Conservation (phyloP, 768 basidiomycete genomes). For the Punctularia strigosozonata region DNA sequence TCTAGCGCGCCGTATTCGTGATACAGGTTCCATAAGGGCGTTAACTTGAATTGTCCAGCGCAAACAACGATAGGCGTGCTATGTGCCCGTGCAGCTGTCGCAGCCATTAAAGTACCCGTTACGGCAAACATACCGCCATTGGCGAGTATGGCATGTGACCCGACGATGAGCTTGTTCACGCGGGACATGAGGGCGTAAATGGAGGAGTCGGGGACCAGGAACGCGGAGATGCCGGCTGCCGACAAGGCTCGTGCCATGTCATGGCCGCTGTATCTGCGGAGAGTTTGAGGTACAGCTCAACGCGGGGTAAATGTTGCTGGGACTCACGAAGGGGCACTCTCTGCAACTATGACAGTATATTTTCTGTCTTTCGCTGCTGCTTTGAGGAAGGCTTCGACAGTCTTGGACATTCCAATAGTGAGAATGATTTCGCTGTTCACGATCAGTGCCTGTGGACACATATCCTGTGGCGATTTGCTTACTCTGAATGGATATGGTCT, state of each 20-base stretch:
- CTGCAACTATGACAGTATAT: conserved; percentile 92
- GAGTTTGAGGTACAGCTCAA: conserved; percentile 2
- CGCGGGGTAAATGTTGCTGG: background rate
- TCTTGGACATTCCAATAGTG: conserved; percentile 88
- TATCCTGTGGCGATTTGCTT: conserved; percentile 16
- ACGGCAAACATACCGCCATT: conserved; percentile 94
- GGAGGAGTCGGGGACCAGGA: conserved; percentile 93
- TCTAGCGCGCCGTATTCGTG: conserved; percentile 79
- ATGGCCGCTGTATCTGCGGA: conserved; percentile 66
- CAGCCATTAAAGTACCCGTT: conserved; percentile 74
- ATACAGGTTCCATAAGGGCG: conserved; percentile 82
- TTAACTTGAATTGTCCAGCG: conserved; percentile 94
- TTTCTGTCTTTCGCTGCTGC: conserved; percentile 82
- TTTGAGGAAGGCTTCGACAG: conserved; percentile 89
- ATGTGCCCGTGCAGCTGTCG: conserved; percentile 80
- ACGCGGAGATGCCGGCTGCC: conserved; percentile 77
- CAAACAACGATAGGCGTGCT: conserved; percentile 89
- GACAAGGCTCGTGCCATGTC: conserved; percentile 78
- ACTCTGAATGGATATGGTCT: conserved; percentile 99
- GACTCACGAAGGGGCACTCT: conserved; percentile 86
- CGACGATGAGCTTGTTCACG: conserved; percentile 92
- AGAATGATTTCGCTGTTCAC: conserved; percentile 78
- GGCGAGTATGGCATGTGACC: conserved; percentile 91
- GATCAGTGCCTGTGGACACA: conserved; percentile 2
- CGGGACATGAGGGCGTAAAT: conserved; percentile 94